Conservation (phyloP, 2,329 filamentous ascomycete species). For the Amphichorda felina region DNA sequence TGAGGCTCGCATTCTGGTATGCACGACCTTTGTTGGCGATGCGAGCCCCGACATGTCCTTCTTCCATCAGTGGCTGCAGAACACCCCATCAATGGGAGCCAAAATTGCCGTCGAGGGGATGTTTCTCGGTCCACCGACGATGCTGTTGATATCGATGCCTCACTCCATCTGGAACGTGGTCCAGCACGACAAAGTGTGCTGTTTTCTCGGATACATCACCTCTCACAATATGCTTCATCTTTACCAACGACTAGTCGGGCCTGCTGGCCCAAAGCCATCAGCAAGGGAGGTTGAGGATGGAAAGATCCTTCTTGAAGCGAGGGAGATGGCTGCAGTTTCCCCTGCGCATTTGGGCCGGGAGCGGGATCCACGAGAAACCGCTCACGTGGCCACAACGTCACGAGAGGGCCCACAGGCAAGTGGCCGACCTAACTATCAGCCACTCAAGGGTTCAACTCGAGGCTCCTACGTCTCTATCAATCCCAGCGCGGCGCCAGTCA, state of each 20-base stretch:
- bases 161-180: slow-evolving; percentile 51
- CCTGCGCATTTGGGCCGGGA: slow-evolving; percentile 9
- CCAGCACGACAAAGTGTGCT: slow-evolving; percentile 55
- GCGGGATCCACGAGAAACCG: slow-evolving; percentile 11
- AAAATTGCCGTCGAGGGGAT: slow-evolving; percentile 55
- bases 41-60: slow-evolving; percentile 54
- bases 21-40: slow-evolving; percentile 55
- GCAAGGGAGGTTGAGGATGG: slow-evolving; percentile 45
- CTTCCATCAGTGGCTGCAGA: slow-evolving; percentile 55
- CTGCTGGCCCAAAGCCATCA: slow-evolving; percentile 28
- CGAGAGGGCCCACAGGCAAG: neutral
- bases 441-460: neutral
- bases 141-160: slow-evolving; percentile 56
- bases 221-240: slow-evolving; percentile 57
- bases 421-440: neutral
- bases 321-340: slow-evolving; percentile 27
- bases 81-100: slow-evolving; percentile 40
- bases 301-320: slow-evolving; percentile 41
- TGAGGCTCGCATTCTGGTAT: slow-evolving; percentile 50
- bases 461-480: neutral
- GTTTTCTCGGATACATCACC: slow-evolving; percentile 52
- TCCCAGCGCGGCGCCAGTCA: slow-evolving; percentile 7
- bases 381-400: slow-evolving; percentile 5
- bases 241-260: slow-evolving; percentile 45
- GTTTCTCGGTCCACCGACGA: slow-evolving; percentile 55